phyloP scores from a whole-genome alignment of 495 filamentous ascomycete genomes.

The Pyrenula aspistea region DNA sequence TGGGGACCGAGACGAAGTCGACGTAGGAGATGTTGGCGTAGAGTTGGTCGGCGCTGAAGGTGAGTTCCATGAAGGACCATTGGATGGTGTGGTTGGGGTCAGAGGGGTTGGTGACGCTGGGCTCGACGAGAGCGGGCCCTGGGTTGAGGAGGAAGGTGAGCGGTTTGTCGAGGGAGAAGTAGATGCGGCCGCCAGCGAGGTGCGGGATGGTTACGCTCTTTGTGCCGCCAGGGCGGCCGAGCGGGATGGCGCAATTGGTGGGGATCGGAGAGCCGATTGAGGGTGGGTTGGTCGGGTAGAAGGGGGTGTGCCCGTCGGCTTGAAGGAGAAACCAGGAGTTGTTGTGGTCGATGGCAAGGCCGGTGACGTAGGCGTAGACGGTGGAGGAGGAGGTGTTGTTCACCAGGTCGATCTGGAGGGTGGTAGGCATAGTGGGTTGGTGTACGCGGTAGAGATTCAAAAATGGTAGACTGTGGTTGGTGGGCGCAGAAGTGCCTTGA shows the following conservation, averaged over 20 bases:
- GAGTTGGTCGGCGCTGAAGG: conserved; percentile 51
- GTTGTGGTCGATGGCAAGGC: conserved; percentile 47
- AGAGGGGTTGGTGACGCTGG: conserved; percentile 48
- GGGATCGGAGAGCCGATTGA: conserved; percentile 29
- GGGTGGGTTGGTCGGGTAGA: conserved; percentile 40
- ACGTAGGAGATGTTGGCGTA: conserved; percentile 69
- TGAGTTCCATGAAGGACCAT: conserved; percentile 69
- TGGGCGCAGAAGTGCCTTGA: no score
- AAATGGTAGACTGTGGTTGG: no score
- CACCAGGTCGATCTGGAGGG: conserved; percentile 44
- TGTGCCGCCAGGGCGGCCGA: conserved; percentile 47
- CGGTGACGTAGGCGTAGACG: conserved; percentile 62
- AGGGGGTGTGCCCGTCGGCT: conserved; percentile 43
- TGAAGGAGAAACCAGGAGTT: conserved; percentile 48
- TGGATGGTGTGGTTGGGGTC: conserved; percentile 53
- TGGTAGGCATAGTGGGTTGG: conserved; percentile 5
- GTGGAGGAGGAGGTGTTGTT: conserved; percentile 50
- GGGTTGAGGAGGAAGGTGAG: conserved; percentile 63
- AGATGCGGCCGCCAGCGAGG: conserved; percentile 55
- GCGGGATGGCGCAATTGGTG: conserved; percentile 46
- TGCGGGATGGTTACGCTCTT: conserved; percentile 53
- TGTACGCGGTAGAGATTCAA: no score
- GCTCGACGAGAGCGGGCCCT: conserved; percentile 57
- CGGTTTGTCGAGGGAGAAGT: conserved; percentile 48
- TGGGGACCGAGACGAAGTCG: conserved; percentile 58